Percentiles rank a stretch among this genome's conserved stretches.
phyloP scores from a whole-genome alignment of 192 early-diverging fungal genomes.

The Podila epigama region DNA sequence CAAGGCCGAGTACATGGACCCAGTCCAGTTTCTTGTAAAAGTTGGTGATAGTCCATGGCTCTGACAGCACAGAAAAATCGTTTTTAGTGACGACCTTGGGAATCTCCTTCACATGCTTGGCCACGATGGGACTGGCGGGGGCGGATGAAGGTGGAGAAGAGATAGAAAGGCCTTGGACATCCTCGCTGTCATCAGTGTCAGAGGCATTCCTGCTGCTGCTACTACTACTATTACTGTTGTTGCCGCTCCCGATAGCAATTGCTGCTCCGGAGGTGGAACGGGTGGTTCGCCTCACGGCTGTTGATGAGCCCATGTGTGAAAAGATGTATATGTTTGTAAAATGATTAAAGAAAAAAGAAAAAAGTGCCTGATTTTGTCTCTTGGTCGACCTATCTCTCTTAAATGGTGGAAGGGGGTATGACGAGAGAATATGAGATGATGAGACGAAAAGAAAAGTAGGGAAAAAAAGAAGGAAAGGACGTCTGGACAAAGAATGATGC shows the following conservation, averaged over 20 bases:
- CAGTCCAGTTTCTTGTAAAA: constrained; percentile 67
- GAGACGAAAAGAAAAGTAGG: neutral
- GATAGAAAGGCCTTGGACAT: constrained; percentile 9
- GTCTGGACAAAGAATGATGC: neutral
- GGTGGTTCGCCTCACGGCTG: constrained; percentile 6
- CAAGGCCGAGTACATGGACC: constrained; percentile 68
- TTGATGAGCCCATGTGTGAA: constrained; percentile 11
- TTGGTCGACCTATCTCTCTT: no score
- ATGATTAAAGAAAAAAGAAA: neutral
- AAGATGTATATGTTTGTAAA: neutral
- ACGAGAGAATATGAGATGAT: neutral
- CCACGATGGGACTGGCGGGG: neutral
- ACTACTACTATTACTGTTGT: neutral
- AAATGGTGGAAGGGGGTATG: neutral
- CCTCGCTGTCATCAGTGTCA: constrained; percentile 13
- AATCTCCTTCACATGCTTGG: constrained; percentile 32
- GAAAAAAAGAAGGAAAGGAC: neutral
- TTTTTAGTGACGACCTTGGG: constrained; percentile 28
- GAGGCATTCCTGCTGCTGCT: neutral
- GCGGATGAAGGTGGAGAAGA: constrained; percentile 4
- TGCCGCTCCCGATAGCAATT: neutral
- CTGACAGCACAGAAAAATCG: constrained; percentile 34
- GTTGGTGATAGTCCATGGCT: constrained; percentile 49
- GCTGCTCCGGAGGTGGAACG: neutral
- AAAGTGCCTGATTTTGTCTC: neutral